A percentile compares a stretch with the other conserved stretches of the same genome.
Evolutionary conservation across 495 filamentous ascomycete species (phyloP).

Genomic region (Tuber calosporum): DNA sequence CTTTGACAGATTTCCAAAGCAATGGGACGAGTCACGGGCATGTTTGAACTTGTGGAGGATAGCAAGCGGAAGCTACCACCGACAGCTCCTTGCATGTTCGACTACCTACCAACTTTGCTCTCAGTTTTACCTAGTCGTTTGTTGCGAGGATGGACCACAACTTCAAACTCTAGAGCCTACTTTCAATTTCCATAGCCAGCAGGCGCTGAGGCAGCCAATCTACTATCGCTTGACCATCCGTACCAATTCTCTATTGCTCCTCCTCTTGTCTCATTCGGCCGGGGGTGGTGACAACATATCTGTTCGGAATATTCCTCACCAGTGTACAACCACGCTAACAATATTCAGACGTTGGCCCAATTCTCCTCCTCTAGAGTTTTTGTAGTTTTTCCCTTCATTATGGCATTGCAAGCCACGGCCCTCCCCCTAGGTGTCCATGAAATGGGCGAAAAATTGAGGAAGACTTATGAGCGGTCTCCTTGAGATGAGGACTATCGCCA

Average conservation of each 20-base stretch:
- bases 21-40: neutral
- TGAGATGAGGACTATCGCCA: neutral
- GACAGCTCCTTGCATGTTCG: neutral
- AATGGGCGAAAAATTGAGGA: neutral
- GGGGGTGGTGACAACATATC: neutral
- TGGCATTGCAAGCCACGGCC: neutral
- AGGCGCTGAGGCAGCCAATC: slow-evolving; percentile 17
- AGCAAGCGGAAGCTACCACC: neutral
- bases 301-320: neutral
- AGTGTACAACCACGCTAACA: neutral
- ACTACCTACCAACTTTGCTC: slow-evolving; percentile 16
- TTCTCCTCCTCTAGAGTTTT: slow-evolving; percentile 7
- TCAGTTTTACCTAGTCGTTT: slow-evolving; percentile 12
- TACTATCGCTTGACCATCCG: slow-evolving; percentile 18
- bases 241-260: slow-evolving; percentile 9
- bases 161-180: slow-evolving; percentile 27
- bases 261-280: slow-evolving; percentile 5
- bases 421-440: neutral
- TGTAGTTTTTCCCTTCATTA: neutral
- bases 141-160: slow-evolving; percentile 15
- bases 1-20: neutral
- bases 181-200: slow-evolving; percentile 15
- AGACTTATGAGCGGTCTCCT: slow-evolving; percentile 11
- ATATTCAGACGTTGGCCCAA: slow-evolving; percentile 17
- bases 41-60: neutral